These are phyloP conservation scores for Ustilago xerochloae DNA, from an alignment of 1,284 basidiomycete species.

Conservation along the genomic window DNA sequence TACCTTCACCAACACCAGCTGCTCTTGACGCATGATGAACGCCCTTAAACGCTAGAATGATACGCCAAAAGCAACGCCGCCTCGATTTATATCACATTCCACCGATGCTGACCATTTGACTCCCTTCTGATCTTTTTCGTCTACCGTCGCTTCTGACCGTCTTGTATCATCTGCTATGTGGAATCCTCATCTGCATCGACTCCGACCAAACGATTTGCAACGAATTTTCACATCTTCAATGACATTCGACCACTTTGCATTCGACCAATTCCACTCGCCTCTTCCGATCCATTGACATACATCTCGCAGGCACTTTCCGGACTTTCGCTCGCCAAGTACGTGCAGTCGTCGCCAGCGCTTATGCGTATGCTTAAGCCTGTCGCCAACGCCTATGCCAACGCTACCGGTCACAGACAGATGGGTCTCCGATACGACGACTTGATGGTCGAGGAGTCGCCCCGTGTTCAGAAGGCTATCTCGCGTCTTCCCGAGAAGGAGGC, in stretches of 20 bases:
- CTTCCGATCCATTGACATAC: neutral
- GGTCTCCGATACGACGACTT: slow-evolving; percentile 97
- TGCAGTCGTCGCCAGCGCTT: slow-evolving; percentile 79
- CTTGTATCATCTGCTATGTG: too few relatives aligned
- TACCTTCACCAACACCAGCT: neutral
- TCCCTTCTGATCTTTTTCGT: neutral
- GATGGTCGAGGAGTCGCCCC: slow-evolving; percentile 84
- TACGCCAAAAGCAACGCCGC: neutral
- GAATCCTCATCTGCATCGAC: neutral
- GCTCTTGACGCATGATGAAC: neutral
- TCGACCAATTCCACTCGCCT: neutral
- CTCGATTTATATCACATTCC: neutral
- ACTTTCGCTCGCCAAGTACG: slow-evolving; percentile 79
- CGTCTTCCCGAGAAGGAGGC: slow-evolving; percentile 83
- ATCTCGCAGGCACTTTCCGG: slow-evolving; percentile 37
- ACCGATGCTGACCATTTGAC: neutral
- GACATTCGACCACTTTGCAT: neutral
- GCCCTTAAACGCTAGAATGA: neutral
- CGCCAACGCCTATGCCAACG: slow-evolving; percentile 84
- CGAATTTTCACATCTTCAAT: neutral
- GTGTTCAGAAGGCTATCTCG: slow-evolving; percentile 80
- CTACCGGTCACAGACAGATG: slow-evolving; percentile 85
- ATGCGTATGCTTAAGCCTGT: slow-evolving; percentile 79
- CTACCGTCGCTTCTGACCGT: neutral
- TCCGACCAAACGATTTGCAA: neutral